Evolutionary conservation across 768 basidiomycete genomes (phyloP).

Genomic region (Amanita polypyramis): DNA sequence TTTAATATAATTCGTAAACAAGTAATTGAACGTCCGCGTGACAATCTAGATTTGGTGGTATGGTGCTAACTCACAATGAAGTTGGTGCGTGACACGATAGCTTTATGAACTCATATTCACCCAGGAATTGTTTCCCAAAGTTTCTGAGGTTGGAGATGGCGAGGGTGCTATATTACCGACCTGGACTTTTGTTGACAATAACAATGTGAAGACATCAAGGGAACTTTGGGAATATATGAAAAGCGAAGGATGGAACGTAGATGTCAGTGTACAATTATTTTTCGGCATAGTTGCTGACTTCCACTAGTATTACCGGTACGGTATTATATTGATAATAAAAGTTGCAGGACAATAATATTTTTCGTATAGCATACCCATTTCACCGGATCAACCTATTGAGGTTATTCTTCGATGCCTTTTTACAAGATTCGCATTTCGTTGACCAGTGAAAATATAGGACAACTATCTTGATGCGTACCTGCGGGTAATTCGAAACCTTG

Average conservation of each 20-base stretch:
- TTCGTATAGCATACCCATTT: constrained; percentile 75
- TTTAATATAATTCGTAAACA: neutral
- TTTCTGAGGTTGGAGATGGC: constrained; percentile 43
- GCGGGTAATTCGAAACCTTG: constrained; percentile 64
- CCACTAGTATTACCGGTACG: constrained; percentile 63
- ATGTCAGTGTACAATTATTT: constrained; percentile 35
- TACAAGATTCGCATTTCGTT: neutral
- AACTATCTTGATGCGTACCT: constrained; percentile 95
- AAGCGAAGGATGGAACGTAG: constrained; percentile 83
- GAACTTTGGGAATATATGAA: constrained; percentile 82
- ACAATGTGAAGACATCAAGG: constrained; percentile 75
- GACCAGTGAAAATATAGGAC: constrained; percentile 35
- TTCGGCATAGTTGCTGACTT: constrained; percentile 5
- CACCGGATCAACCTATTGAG: constrained; percentile 86
- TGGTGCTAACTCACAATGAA: constrained; percentile 92
- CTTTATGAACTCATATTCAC: neutral
- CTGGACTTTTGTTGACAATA: constrained; percentile 84
- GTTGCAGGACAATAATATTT: neutral
- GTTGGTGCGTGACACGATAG: constrained; percentile 39
- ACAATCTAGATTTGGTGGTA: constrained; percentile 63
- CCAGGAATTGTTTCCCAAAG: neutral
- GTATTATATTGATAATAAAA: neutral
- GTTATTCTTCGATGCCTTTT: constrained; percentile 21
- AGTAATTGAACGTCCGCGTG: neutral
- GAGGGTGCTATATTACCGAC: constrained; percentile 82